phyloP scores from a whole-genome alignment of 1,284 basidiomycete genomes.

The Naganishia sp. region DNA sequence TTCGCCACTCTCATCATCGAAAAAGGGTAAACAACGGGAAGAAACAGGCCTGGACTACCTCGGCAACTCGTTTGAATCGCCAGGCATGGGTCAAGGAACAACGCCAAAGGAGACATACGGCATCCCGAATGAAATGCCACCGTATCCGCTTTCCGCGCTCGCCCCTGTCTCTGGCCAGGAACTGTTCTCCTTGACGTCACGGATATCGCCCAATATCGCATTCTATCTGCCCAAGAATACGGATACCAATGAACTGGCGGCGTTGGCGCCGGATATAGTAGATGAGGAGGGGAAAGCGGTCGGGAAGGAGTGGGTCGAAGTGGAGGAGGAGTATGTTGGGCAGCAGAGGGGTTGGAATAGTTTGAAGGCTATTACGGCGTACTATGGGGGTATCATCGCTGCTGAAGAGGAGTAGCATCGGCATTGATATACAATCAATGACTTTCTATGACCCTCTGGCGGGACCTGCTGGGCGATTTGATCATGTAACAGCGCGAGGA shows the following conservation, averaged over 20 bases:
- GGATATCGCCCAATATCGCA: conserved; percentile 75
- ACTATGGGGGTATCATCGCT: conserved; percentile 56
- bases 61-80: conserved; percentile 41
- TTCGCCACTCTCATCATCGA: conserved; percentile 1
- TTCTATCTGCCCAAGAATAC: conserved; percentile 88
- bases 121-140: conserved; percentile 24
- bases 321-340: conserved; percentile 60
- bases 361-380: conserved; percentile 59
- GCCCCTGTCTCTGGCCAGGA: conserved; percentile 77
- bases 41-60: conserved; percentile 7
- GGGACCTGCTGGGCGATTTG: background rate
- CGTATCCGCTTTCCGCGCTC: conserved; percentile 69
- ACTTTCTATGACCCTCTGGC: background rate
- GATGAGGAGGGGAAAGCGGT: conserved; percentile 22
- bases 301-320: conserved; percentile 45
- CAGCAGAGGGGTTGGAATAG: conserved; percentile 24
- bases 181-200: conserved; percentile 69
- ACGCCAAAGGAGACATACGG: conserved; percentile 12
- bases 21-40: conserved; percentile 18
- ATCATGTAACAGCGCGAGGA: no score
- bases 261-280: conserved; percentile 51
- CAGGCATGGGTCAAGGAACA: conserved; percentile 32
- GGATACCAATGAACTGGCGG: conserved; percentile 69
- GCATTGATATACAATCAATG: background rate
- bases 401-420: conserved; percentile 4